Conservation (phyloP, 1,284 basidiomycete species). For the Lentinula novae-zelandiae region DNA sequence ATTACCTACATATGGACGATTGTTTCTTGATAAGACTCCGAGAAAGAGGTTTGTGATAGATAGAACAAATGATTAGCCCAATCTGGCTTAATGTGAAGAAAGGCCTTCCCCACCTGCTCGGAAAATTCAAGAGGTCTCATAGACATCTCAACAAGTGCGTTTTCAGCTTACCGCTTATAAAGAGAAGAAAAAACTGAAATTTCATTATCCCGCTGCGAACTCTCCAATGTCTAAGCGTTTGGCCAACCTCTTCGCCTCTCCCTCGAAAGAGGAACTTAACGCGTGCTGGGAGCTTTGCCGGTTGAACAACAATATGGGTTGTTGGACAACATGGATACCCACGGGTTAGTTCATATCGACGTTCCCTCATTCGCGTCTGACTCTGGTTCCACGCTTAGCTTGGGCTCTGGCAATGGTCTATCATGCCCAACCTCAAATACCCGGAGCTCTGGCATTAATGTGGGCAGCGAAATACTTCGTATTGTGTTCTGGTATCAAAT, state of each 20-base stretch:
- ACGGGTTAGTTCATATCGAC: conserved; percentile 18
- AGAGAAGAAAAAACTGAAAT: background rate
- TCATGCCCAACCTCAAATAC: conserved; percentile 22
- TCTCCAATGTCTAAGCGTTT: conserved; percentile 3
- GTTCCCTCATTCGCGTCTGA: background rate
- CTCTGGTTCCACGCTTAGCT: conserved; percentile 15
- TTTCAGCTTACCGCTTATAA: background rate
- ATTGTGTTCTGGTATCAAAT: conserved; percentile 29
- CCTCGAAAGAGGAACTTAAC: conserved; percentile 15
- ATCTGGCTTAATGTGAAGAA: too few species aligned
- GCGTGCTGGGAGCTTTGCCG: conserved; percentile 31
- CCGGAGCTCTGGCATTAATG: conserved; percentile 14
- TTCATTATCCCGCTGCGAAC: background rate
- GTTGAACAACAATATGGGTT: conserved; percentile 28
- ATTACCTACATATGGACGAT: too few species aligned
- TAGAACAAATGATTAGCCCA: too few species aligned
- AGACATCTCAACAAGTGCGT: background rate
- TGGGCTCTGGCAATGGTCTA: conserved; percentile 30
- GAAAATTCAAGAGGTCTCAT: background rate
- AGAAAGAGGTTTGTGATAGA: too few species aligned
- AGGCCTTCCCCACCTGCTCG: too few species aligned
- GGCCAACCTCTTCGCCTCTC: background rate
- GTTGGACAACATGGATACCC: conserved; percentile 29
- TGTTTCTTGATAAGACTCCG: too few species aligned
- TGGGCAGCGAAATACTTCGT: conserved; percentile 23